Conservation (phyloP, 2,329 filamentous ascomycete genomes). For the Akanthomyces lecanii region DNA sequence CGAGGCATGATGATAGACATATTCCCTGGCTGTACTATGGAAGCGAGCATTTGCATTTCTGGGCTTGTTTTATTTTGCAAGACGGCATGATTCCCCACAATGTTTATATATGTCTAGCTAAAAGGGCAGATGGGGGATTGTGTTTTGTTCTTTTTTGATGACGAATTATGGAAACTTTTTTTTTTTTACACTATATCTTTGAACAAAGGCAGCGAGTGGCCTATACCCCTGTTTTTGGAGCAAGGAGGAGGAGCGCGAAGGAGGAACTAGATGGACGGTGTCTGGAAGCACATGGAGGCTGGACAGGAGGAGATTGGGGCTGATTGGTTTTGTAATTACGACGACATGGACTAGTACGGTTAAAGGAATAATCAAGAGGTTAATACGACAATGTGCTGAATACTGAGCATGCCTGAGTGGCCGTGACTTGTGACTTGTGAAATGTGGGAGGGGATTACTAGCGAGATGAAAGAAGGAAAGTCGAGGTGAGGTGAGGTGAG, state of each 20-base stretch:
- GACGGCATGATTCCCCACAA: slow-evolving; percentile 1
- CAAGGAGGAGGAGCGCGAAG: background rate
- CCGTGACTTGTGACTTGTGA: background rate
- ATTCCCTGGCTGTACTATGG: slow-evolving; percentile 12
- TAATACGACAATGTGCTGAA: background rate
- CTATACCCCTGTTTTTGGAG: slow-evolving; percentile 9
- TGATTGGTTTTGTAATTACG: background rate
- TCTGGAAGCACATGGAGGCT: background rate
- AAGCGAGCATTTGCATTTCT: slow-evolving; percentile 17
- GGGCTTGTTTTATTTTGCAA: slow-evolving; percentile 7
- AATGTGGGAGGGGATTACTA: no score
- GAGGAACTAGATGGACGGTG: background rate
- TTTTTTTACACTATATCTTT: background rate
- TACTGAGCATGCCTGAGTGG: background rate
- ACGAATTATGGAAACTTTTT: slow-evolving; percentile 14
- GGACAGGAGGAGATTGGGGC: background rate
- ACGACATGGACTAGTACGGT: slow-evolving; percentile 1
- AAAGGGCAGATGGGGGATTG: background rate
- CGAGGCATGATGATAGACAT: background rate
- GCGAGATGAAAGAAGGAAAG: background rate
- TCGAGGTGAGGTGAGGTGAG: slow-evolving; percentile 12
- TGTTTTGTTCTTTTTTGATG: slow-evolving; percentile 1
- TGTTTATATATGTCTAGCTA: slow-evolving; percentile 3
- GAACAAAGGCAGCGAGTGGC: slow-evolving; percentile 5
- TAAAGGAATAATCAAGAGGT: background rate